Evolutionary conservation across 2,329 filamentous ascomycete species (phyloP).

Genomic region (Aspergillus sp.): DNA sequence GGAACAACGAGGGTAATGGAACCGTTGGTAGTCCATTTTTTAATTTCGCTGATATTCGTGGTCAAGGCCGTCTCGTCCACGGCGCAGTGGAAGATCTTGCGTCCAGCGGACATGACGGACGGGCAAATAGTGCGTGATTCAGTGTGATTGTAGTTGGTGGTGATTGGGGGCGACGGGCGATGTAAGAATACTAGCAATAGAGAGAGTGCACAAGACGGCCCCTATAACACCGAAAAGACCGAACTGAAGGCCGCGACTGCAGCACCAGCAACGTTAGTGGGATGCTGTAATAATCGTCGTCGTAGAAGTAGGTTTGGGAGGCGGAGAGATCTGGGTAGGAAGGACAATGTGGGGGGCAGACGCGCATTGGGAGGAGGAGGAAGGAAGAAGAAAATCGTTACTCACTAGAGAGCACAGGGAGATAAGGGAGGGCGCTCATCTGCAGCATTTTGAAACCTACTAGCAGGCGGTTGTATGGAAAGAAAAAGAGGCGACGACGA

Average conservation of each 20-base stretch:
- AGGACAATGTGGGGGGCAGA: conserved; percentile 21
- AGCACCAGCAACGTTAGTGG: conserved; percentile 14
- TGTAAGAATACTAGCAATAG: conserved; percentile 3
- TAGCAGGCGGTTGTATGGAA: not conserved
- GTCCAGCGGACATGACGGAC: conserved; percentile 32
- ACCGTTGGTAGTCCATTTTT: conserved; percentile 44
- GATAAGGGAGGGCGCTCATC: conserved; percentile 11
- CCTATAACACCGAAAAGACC: conserved; percentile 22
- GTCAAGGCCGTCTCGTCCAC: conserved; percentile 47
- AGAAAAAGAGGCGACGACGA: not conserved
- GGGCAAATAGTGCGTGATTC: conserved; percentile 4
- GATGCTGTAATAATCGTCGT: conserved; percentile 7
- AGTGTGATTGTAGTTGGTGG: not conserved
- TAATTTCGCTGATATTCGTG: conserved; percentile 46
- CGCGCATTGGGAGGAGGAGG: conserved; percentile 1
- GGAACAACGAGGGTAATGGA: conserved; percentile 44
- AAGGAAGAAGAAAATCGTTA: conserved; percentile 1
- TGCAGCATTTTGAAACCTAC: conserved; percentile 14
- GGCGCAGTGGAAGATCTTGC: conserved; percentile 45
- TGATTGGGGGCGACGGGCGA: conserved; percentile 11
- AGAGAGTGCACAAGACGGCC: conserved; percentile 2
- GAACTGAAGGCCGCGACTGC: conserved; percentile 25
- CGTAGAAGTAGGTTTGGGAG: conserved; percentile 21
- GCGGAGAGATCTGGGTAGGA: conserved; percentile 16
- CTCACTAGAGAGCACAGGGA: conserved; percentile 15